phyloP scores from a whole-genome alignment of 1,284 basidiomycete species.

The Trichosporon asahii region DNA sequence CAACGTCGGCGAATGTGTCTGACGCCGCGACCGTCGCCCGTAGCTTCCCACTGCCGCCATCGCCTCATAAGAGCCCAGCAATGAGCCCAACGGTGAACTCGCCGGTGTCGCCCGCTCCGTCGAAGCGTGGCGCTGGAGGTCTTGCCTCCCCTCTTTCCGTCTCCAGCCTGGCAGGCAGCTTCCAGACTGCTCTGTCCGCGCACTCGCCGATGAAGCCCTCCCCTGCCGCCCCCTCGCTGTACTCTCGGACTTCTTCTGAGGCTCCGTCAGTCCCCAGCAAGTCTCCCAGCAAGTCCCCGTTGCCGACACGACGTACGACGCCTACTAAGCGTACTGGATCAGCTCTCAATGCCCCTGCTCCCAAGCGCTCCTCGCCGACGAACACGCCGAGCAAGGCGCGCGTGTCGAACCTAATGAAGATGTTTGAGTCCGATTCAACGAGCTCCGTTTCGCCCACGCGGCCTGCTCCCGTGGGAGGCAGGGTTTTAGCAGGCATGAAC shows the following conservation, averaged over 20 bases:
- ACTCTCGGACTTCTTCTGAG: background rate
- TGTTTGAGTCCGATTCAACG: constrained; percentile 32
- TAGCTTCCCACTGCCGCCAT: constrained; percentile 19
- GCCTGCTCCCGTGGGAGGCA: background rate
- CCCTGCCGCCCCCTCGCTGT: background rate
- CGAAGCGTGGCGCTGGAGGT: background rate
- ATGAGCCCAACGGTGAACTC: background rate
- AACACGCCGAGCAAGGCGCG: constrained; percentile 2
- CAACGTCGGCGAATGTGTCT: background rate
- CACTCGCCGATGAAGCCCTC: background rate
- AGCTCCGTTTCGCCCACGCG: background rate
- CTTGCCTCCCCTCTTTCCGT: background rate
- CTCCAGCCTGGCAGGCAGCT: background rate
- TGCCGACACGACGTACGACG: background rate
- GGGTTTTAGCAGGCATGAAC: background rate
- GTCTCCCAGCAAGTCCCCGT: background rate
- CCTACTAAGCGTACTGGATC: background rate
- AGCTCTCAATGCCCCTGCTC: background rate
- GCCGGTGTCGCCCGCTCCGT: background rate
- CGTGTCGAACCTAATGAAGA: constrained; percentile 34
- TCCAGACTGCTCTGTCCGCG: background rate
- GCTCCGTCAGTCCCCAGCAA: background rate
- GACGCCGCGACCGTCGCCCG: background rate
- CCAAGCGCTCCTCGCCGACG: background rate
- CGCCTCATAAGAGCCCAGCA: constrained; percentile 25